These are phyloP conservation scores for Erodium trifolium DNA, from an alignment of 441 rosid genomes.

Conservation along the genomic window DNA sequence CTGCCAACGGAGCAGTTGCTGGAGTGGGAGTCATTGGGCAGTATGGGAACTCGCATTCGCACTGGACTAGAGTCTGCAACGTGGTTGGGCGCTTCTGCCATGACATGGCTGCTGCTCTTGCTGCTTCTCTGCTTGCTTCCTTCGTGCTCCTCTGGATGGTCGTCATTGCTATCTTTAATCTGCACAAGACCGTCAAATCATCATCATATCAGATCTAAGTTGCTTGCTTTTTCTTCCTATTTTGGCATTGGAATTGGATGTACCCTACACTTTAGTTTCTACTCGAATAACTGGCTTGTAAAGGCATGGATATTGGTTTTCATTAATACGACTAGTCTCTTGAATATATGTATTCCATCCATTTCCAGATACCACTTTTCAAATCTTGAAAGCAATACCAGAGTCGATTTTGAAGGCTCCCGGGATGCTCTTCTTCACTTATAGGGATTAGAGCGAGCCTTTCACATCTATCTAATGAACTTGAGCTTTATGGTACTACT, in stretches of 20 bases:
- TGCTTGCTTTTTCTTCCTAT: not conserved
- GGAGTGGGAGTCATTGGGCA: conserved; percentile 28
- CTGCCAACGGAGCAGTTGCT: conserved; percentile 34
- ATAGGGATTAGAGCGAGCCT: too few species aligned
- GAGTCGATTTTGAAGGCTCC: too few species aligned
- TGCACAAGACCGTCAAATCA: conserved; percentile 20
- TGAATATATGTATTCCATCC: too few species aligned
- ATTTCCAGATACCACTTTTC: too few species aligned
- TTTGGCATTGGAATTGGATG: too few species aligned
- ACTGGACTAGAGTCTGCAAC: conserved; percentile 29
- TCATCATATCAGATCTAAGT: not conserved
- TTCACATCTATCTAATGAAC: too few species aligned
- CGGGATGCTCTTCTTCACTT: too few species aligned
- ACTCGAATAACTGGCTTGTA: not conserved
- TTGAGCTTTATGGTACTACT: too few species aligned
- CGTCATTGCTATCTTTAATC: conserved; percentile 23
- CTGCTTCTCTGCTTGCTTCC: conserved; percentile 23
- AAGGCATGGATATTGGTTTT: not conserved
- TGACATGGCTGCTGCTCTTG: conserved; percentile 21
- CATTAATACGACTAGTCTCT: too few species aligned
- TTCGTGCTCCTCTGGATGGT: conserved; percentile 24
- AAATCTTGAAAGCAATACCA: too few species aligned
- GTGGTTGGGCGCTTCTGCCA: conserved; percentile 27
- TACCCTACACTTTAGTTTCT: not conserved
- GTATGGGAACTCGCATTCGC: conserved; percentile 31